Percentiles rank a stretch among this genome's conserved stretches.
Conservation (phyloP, 352 stramenopile genomes). For the Globisporangium alternatum region DNA sequence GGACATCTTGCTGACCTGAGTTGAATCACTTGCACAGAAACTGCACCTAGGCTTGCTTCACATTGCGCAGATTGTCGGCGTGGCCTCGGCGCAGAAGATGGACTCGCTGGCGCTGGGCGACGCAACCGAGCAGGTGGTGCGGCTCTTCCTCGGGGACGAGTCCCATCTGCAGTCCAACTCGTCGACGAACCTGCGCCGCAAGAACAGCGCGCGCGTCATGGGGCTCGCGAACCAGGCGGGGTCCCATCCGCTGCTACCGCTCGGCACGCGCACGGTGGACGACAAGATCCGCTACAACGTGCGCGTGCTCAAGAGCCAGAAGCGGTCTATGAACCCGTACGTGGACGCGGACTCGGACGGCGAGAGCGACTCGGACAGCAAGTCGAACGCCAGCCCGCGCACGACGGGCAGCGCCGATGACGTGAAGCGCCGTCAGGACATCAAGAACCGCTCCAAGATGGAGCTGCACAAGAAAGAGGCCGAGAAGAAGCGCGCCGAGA, state of each 20-base stretch:
- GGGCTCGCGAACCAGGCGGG: conserved; percentile 28
- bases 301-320: conserved; percentile 43
- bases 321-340: conserved; percentile 69
- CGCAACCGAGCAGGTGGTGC: conserved; percentile 75
- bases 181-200: conserved; percentile 56
- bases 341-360: conserved; percentile 27
- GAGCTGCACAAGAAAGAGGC: conserved; percentile 63
- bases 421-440: conserved; percentile 59
- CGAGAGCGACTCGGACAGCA: conserved; percentile 24
- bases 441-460: conserved; percentile 58
- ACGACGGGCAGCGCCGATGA: conserved; percentile 5
- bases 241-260: conserved; percentile 24
- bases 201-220: conserved; percentile 68
- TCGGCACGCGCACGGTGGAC: conserved; percentile 42
- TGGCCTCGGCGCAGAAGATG: conserved; percentile 37
- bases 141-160: conserved; percentile 72
- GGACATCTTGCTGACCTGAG: neutral
- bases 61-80: conserved; percentile 72
- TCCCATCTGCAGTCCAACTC: conserved; percentile 47
- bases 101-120: conserved; percentile 66
- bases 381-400: conserved; percentile 5
- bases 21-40: conserved; percentile 26
- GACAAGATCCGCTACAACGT: conserved; percentile 79
- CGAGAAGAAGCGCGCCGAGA: conserved; percentile 38
- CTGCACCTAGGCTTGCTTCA: conserved; percentile 74